Conservation (phyloP, 768 basidiomycete species). For the Pholiota conissans region DNA sequence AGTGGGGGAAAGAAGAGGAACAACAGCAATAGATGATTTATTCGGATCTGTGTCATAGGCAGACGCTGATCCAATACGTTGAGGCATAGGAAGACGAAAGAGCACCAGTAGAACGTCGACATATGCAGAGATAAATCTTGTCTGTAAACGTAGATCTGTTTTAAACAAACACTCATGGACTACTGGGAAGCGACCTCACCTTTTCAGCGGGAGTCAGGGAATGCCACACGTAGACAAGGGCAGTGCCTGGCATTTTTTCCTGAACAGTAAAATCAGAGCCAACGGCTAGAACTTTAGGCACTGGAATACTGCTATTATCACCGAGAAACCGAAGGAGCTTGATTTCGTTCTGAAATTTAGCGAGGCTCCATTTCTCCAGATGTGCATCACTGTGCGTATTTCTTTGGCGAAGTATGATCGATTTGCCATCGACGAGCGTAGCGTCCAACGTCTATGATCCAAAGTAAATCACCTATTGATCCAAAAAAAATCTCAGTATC, state of each 20-base stretch:
- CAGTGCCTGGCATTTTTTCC: background rate
- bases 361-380: background rate
- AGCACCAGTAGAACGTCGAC: background rate
- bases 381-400: background rate
- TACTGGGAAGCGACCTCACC: background rate
- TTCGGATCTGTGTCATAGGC: background rate
- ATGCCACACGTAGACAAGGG: background rate
- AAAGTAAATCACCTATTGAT: background rate
- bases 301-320: background rate
- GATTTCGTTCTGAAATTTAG: background rate
- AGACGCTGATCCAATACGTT: background rate
- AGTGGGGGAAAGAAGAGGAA: background rate
- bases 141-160: no score
- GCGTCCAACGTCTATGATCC: background rate
- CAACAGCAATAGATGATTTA: background rate
- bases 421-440: background rate
- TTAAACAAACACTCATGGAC: background rate
- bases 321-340: background rate
- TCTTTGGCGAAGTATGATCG: background rate
- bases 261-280: background rate
- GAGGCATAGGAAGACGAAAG: background rate
- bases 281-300: background rate
- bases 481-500: background rate
- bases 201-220: background rate
- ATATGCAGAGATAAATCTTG: background rate